phyloP scores from a whole-genome alignment of 2,329 filamentous ascomycete species.

The Ambrosiella beaveri region DNA sequence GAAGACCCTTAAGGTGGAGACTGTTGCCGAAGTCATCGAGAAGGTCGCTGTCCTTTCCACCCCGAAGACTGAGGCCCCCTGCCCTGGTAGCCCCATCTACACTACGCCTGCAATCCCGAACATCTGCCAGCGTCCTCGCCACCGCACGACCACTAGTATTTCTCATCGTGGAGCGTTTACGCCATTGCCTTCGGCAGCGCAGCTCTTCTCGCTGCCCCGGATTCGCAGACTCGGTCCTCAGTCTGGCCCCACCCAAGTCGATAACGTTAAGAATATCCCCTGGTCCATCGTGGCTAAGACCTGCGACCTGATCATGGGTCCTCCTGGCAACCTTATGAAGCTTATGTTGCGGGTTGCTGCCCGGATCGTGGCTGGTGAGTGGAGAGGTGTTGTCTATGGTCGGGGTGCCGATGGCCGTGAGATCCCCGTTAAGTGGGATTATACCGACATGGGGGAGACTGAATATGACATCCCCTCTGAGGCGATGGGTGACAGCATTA shows the following conservation, averaged over 20 bases:
- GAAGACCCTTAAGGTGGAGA: background rate
- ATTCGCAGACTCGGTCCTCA: background rate
- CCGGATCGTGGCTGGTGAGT: slow-evolving; percentile 48
- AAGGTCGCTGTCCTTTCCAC: background rate
- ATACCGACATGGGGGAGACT: slow-evolving; percentile 34
- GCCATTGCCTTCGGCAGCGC: slow-evolving; percentile 50
- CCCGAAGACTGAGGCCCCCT: background rate
- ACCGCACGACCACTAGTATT: slow-evolving; percentile 37
- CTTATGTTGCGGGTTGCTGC: slow-evolving; percentile 71
- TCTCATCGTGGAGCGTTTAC: slow-evolving; percentile 42
- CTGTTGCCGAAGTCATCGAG: background rate
- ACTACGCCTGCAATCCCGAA: slow-evolving; percentile 19
- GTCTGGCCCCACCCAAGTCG: slow-evolving; percentile 19
- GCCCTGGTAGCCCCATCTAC: slow-evolving; percentile 5
- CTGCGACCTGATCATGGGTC: slow-evolving; percentile 56
- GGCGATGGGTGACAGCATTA: slow-evolving; percentile 1
- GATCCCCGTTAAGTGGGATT: slow-evolving; percentile 45
- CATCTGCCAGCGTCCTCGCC: slow-evolving; percentile 22
- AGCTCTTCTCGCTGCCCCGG: slow-evolving; percentile 37
- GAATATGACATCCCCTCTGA: background rate
- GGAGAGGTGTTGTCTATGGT: slow-evolving; percentile 42
- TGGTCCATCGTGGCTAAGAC: slow-evolving; percentile 59
- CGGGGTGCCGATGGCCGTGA: slow-evolving; percentile 34
- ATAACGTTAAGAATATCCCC: slow-evolving; percentile 34
- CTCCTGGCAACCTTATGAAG: slow-evolving; percentile 60